A percentile compares a stretch with the other conserved stretches of the same genome.
These are phyloP conservation scores for Spathaspora passalidarum DNA, from an alignment of 805 yeast species.

Conservation along the genomic window DNA sequence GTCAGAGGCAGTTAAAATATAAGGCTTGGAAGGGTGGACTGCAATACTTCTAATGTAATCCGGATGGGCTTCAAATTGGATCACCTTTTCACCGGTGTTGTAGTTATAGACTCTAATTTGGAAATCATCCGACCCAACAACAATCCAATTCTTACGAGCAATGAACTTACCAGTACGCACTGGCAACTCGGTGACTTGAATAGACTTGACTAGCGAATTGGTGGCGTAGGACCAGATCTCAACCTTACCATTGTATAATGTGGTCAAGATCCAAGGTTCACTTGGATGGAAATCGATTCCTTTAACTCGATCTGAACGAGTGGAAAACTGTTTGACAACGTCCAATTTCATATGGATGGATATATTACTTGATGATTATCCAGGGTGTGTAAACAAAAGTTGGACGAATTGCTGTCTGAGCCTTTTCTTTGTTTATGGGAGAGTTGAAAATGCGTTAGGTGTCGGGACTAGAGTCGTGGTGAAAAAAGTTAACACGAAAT, in stretches of 20 bases:
- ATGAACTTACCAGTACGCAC: constrained; percentile 93
- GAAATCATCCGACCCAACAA: constrained; percentile 95
- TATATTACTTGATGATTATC: constrained; percentile 6
- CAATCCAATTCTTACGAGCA: constrained; percentile 96
- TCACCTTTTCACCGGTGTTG: constrained; percentile 90
- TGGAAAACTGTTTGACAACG: constrained; percentile 72
- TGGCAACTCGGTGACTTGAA: constrained; percentile 95
- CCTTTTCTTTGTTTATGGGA: not conserved
- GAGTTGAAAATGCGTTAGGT: not conserved
- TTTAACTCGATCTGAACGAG: constrained; percentile 94
- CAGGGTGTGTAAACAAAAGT: not conserved
- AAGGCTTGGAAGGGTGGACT: constrained; percentile 92
- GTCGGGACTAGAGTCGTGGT: not conserved
- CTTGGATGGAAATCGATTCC: constrained; percentile 97
- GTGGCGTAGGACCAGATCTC: constrained; percentile 96
- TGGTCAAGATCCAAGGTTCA: constrained; percentile 94
- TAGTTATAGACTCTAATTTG: constrained; percentile 90
- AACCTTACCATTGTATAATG: constrained; percentile 84
- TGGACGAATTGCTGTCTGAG: not conserved
- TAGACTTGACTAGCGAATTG: constrained; percentile 73
- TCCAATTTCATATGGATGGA: constrained; percentile 35
- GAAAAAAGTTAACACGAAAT: constrained; percentile 4
- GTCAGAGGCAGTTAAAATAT: constrained; percentile 84
- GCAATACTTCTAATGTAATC: constrained; percentile 93
- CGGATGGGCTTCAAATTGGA: constrained; percentile 97